Conservation (phyloP, 257 asterid genomes). For the Datura wrightii region DNA sequence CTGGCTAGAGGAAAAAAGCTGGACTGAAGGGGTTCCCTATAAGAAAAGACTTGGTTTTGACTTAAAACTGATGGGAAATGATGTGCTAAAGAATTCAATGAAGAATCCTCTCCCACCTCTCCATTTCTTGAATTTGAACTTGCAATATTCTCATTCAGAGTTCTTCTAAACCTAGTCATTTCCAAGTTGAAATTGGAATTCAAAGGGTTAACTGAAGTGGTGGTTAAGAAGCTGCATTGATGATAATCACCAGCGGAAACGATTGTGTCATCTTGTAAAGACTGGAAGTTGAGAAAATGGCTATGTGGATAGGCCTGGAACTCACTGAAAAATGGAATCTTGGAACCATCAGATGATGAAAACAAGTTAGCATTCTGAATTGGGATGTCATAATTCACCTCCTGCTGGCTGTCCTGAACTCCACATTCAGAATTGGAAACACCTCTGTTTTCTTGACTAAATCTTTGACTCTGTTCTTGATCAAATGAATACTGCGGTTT, state of each 20-base stretch:
- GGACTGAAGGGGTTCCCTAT: constrained; percentile 99
- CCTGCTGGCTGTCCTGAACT: background rate
- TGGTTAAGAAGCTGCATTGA: background rate
- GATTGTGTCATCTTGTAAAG: constrained; percentile 17
- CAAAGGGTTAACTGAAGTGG: background rate
- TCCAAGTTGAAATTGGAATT: constrained; percentile 41
- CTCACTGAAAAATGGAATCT: background rate
- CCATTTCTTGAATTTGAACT: constrained; percentile 11
- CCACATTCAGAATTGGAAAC: background rate
- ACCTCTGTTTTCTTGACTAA: background rate
- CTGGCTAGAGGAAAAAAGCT: constrained; percentile 90
- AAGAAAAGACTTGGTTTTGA: constrained; percentile 68
- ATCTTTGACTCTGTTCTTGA: background rate
- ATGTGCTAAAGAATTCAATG: background rate
- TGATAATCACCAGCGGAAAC: background rate
- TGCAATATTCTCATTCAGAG: constrained; percentile 38
- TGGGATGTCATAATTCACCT: constrained; percentile 26
- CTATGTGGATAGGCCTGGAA: background rate
- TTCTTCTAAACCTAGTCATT: background rate
- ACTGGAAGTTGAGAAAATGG: constrained; percentile 27
- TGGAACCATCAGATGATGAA: constrained; percentile 16
- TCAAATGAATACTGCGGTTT: background rate
- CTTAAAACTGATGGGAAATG: constrained; percentile 38
- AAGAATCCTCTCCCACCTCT: background rate
- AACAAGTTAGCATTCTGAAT: constrained; percentile 1